Evolutionary conservation across 768 basidiomycete genomes (phyloP), one percentile per base, ranked within the genome.

Genomic region (Rhizopogon rudus): DNA sequence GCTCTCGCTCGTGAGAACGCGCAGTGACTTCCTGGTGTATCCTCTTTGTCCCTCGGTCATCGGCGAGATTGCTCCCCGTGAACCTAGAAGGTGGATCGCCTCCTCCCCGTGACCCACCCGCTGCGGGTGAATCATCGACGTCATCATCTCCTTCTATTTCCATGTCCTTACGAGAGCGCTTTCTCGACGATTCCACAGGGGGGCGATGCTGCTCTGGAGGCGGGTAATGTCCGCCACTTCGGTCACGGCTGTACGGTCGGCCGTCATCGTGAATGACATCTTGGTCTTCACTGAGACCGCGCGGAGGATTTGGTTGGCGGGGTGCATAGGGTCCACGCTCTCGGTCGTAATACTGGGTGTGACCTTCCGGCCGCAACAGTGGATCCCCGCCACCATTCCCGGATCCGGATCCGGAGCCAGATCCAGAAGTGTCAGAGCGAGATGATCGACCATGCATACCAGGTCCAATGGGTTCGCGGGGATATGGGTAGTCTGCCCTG

Each of bases 161-260:
- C 82, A 85, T 82, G 52, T 87, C 85, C 49, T 78, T 78, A 56
- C 82, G 75, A 59, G 72, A 75, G 54, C 85, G 77, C 65, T 84
- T 87, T 66, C 81, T 79, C 54, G 72, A 68, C 42, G 77, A 67
- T 45, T 80, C 80, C 63, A 72, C 61, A 65, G 70, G 60, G 54
- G 73, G 68, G 37, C 69, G 75, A 58, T 66, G 70, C 66, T 73
- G 77, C 44, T 71, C 71, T 40, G 62, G 62, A 55, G 60, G 63
- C 60, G 73, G 29, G 54, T 66, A 70, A 29, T 67, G 60, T 28
- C 68, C 65, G 57, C 69, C 68, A 58, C 62, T 64, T 62, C 71
- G 73, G 66, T 79, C 75, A 55, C 68, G 70, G 44, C 61, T 57
- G 50, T 62, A 61, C 42, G 74, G 69, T 69, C 78, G 71, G 28